These are phyloP conservation scores for Hemerocallis citrina DNA, from an alignment of 106 monocot genomes.

Conservation along the genomic window DNA sequence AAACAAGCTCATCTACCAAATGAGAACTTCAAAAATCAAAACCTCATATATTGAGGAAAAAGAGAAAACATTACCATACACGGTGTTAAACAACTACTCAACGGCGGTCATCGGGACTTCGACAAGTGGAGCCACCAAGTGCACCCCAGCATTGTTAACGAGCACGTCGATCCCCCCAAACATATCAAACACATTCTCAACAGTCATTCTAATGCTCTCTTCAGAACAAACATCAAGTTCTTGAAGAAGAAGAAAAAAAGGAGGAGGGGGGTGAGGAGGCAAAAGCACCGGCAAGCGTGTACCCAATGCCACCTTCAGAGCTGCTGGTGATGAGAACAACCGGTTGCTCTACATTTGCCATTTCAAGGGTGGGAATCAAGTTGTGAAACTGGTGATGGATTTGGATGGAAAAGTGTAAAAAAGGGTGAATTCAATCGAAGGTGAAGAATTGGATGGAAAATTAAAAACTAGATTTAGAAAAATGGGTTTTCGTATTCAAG, in stretches of 20 bases:
- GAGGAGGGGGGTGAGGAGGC: no score
- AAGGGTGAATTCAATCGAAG: no score
- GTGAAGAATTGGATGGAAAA: no score
- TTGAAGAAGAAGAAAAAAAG: no score
- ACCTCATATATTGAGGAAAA: no score
- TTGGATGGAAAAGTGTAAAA: no score
- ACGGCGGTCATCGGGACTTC: constrained; percentile 59
- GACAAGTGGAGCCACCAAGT: constrained; percentile 70
- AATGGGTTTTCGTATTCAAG: no score
- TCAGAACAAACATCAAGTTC: constrained; percentile 68
- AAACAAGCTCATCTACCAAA: no score
- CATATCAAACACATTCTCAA: constrained; percentile 27
- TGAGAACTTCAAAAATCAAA: no score
- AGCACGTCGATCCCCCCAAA: constrained; percentile 79
- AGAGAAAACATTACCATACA: neutral
- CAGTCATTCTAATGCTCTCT: constrained; percentile 32
- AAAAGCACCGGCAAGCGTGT: constrained; percentile 67
- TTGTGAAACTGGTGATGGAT: no score
- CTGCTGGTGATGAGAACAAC: constrained; percentile 90
- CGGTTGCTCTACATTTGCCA: constrained; percentile 12
- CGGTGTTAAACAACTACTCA: constrained; percentile 42
- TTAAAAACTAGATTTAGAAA: no score
- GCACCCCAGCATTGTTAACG: constrained; percentile 83
- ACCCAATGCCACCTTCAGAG: constrained; percentile 83
- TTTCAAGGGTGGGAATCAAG: neutral